Evolutionary conservation across 2,329 filamentous ascomycete species (phyloP).

Genomic region (Rhinocladiella similis): DNA sequence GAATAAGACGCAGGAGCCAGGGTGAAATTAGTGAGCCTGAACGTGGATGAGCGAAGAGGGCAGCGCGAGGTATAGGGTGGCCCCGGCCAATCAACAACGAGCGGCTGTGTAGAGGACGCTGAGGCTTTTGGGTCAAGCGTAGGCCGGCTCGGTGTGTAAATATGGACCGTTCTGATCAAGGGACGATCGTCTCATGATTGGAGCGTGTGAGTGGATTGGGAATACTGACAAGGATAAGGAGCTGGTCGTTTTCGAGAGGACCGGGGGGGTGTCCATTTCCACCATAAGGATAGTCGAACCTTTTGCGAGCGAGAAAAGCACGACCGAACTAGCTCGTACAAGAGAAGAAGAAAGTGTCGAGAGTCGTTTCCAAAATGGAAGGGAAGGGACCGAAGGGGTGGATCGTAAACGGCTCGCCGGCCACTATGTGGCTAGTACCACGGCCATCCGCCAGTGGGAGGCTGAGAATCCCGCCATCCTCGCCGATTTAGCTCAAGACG

Average conservation of each 20-base stretch:
- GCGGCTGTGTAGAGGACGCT: slow-evolving; percentile 23
- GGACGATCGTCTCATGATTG: slow-evolving; percentile 8
- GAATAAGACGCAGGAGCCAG: slow-evolving; percentile 24
- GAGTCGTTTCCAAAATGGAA: slow-evolving; percentile 15
- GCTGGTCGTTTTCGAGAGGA: neutral
- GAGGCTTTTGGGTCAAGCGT: slow-evolving; percentile 20
- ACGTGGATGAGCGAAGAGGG: slow-evolving; percentile 7
- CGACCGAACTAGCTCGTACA: neutral
- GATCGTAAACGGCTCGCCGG: slow-evolving; percentile 15
- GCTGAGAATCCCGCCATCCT: slow-evolving; percentile 7
- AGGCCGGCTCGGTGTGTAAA: slow-evolving; percentile 16
- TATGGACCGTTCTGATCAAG: slow-evolving; percentile 23
- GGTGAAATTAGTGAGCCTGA: slow-evolving; percentile 25
- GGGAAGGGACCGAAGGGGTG: slow-evolving; percentile 13
- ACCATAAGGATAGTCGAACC: neutral
- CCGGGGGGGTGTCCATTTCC: neutral
- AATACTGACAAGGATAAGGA: neutral
- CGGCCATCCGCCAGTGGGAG: slow-evolving; percentile 5
- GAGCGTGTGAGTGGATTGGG: neutral
- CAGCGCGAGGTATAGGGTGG: slow-evolving; percentile 16
- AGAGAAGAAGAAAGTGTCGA: neutral
- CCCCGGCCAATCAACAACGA: slow-evolving; percentile 5
- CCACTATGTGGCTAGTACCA: slow-evolving; percentile 1
- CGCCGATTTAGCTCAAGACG: neutral
- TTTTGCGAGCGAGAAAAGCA: neutral